Conservation (phyloP, 2,329 filamentous ascomycete species). For the Furcasterigmium sp. region DNA sequence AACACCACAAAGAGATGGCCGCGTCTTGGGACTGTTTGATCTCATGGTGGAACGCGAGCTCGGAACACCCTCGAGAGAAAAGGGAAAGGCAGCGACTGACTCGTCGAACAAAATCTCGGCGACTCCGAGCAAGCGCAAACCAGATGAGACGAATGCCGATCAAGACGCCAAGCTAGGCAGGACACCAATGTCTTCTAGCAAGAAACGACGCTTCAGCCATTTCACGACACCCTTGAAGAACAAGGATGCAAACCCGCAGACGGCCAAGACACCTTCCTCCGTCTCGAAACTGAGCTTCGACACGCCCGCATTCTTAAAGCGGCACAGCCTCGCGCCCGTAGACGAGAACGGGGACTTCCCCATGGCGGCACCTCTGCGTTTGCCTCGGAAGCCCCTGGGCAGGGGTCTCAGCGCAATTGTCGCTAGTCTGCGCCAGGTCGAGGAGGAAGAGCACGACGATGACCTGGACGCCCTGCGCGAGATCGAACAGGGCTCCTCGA, state of each 20-base stretch:
- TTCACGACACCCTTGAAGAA: constrained; percentile 62
- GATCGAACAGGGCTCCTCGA: constrained; percentile 48
- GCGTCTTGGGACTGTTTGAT: constrained; percentile 74
- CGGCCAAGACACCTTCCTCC: constrained; percentile 42
- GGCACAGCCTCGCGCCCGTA: constrained; percentile 41
- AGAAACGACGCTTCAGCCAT: constrained; percentile 54
- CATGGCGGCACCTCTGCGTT: constrained; percentile 41
- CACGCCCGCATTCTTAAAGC: constrained; percentile 66
- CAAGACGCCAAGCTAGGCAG: constrained; percentile 29
- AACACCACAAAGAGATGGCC: constrained; percentile 74
- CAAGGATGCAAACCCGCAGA: constrained; percentile 29
- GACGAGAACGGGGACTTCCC: constrained; percentile 50
- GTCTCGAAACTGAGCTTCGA: constrained; percentile 54
- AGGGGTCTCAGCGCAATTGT: constrained; percentile 71
- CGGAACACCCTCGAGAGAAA: constrained; percentile 43
- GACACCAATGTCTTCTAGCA: constrained; percentile 52
- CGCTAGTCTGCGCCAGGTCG: constrained; percentile 61
- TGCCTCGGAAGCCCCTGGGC: constrained; percentile 57
- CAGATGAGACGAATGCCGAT: constrained; percentile 17
- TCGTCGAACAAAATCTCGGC: constrained; percentile 16
- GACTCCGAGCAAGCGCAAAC: constrained; percentile 42
- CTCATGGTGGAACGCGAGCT: constrained; percentile 49
- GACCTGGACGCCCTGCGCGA: constrained; percentile 72
- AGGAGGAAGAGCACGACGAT: constrained; percentile 65
- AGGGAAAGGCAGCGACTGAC: constrained; percentile 22